Conservation (phyloP, 352 stramenopile species). For the Stephanocyclus meneghinianus region DNA sequence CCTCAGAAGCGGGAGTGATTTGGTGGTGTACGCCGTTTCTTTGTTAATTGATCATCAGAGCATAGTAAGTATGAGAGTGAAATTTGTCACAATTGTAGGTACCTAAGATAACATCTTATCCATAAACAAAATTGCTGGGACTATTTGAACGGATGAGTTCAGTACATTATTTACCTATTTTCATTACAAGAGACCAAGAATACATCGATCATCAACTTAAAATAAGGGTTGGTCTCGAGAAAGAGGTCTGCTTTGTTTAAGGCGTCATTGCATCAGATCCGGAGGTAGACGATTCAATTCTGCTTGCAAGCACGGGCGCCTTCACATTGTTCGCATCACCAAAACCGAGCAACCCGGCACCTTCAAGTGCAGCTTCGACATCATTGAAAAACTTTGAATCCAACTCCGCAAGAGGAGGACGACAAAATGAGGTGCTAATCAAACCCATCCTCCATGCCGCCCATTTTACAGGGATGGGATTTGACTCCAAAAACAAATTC, state of each 20-base stretch:
- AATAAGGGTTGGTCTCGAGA: no score
- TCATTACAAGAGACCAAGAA: no score
- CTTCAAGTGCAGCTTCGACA: slow-evolving; percentile 68
- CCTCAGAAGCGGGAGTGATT: slow-evolving; percentile 26
- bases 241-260: neutral
- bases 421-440: slow-evolving; percentile 63
- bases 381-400: slow-evolving; percentile 63
- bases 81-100: neutral
- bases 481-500: slow-evolving; percentile 82
- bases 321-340: neutral
- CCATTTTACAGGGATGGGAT: slow-evolving; percentile 85
- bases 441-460: slow-evolving; percentile 74
- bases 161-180: no score
- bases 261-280: neutral
- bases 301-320: neutral
- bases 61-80: neutral
- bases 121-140: neutral
- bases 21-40: neutral
- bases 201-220: no score
- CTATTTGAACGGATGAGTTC: no score
- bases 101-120: no score
- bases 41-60: slow-evolving; percentile 1
- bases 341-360: slow-evolving; percentile 53
- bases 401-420: slow-evolving; percentile 79
- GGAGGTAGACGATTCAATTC: neutral